Evolutionary conservation across 352 stramenopile genomes (phyloP), one percentile per base, ranked within the genome.

Genomic region (Pythium dissotocum): DNA sequence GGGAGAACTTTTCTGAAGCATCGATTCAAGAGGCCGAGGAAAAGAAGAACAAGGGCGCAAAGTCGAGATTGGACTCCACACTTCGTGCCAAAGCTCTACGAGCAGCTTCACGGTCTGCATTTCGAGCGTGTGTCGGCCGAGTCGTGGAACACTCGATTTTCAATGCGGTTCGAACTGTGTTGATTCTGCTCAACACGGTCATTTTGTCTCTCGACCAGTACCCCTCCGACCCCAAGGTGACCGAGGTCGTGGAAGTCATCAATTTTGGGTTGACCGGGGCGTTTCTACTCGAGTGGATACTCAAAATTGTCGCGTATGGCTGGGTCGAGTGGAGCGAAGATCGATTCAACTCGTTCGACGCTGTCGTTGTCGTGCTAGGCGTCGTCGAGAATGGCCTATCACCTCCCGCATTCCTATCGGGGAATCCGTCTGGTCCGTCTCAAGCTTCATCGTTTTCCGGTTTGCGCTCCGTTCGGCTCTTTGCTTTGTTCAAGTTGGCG

Each of bases 401-500:
- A 1, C 77, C 82, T 6, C 79, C 82, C 9, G 42, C 55, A 10
- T 78, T 88, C 63, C 61, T 85, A 6, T 30, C 55, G 7, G 46
- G 60, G 3, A 55, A 62, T 0, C 58, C 68, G 6, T 46, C 58
- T 16, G 48, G 40, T 1, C 65, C 28, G 0, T 71, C 71, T 8
- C 82, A 76, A 35, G 63, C 77, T 0, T 44, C 77, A 9, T 83
- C 76, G 42, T 83, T 88, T 44, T 94, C 88, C 4, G 88, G 87
- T 5, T 73, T 98, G 21, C 72, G 93, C 56, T 95, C 85, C 2
- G 73, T 97, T 55, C 77, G 93, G 18, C 52, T 98, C 26, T 94
- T 98, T 59, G 71, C 89, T 8, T 61, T 97, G 14, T 96, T 98
- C 58, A 98, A 98, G 69, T 81, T 98, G 33, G 90, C 89, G 13